Base-by-base conservation (phyloP, 2,329 filamentous ascomycete genomes). In the Scorias spongiosa region DNA sequence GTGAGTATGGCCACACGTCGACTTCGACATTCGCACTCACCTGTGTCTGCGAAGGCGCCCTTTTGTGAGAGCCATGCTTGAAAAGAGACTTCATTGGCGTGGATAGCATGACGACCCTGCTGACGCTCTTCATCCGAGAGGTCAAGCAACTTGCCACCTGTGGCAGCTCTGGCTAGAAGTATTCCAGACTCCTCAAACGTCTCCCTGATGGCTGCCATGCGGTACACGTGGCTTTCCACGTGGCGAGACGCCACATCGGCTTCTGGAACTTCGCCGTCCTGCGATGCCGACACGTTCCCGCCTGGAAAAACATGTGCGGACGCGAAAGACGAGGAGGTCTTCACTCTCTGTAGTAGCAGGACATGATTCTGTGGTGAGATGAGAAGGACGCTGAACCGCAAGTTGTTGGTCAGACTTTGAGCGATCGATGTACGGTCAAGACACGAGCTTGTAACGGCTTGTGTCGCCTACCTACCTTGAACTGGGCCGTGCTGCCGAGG, bases 171-270 rank as follows among this genome's bases (percentile, higher is more conserved):
- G 0, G 84, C 85, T 2, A 96, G 70, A 20, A 96, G 64, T 43
- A 95, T 86, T 0, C 91, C 91, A 50, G 84, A 88, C 66, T 96
- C 91, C 60, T 98, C 91, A 57, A 96, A 96, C 0, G 86, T 86
- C 67, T 96, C 91, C 6, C 91, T 72, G 18, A 96, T 76, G 0
- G 88, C 91, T 5, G 81, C 87, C 30, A 84, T 64, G n/a, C 87
- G 72, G 57, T 95, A 95, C 2, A 77, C 73, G 0, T 69, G 65
- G 1, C 78, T 78, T 58, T 95, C 88, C 10, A 68, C 61, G 54
- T 95, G 87, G 10, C 80, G 67, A 9, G 63, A 66, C 0, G 67
- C 62, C 26, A 76, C 68, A 12, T 70, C 69, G 0, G 63, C 57
- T 0, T 63, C 62, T 1, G 76, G 70, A 10, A 71, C 66, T 15